A percentile compares a stretch with the other conserved stretches of the same genome.
Evolutionary conservation across 768 basidiomycete species (phyloP).

Genomic region (Suillus clintonianus): DNA sequence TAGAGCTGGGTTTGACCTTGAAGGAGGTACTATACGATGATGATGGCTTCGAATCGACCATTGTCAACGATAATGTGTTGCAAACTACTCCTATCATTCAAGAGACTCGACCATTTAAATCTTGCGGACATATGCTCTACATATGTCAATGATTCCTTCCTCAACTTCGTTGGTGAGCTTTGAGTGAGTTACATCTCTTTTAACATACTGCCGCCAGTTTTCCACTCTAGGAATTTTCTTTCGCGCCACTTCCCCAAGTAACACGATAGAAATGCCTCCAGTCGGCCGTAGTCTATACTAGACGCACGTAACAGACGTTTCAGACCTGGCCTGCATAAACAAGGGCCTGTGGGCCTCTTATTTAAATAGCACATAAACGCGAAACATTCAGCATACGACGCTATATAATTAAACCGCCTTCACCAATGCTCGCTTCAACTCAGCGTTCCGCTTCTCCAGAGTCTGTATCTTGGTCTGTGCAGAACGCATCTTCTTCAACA

Average conservation of each 20-base stretch:
- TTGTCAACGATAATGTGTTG: not conserved
- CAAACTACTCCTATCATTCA: not conserved
- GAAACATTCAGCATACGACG: not conserved
- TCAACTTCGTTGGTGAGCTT: not conserved
- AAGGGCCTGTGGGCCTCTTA: not conserved
- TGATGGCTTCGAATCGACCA: not conserved
- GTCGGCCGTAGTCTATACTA: not conserved
- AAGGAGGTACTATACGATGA: too few species aligned
- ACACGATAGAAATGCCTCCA: too few species aligned
- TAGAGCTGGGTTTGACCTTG: too few species aligned
- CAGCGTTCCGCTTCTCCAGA: slow-evolving; percentile 71
- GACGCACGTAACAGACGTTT: not conserved
- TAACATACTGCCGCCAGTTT: not conserved
- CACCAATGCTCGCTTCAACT: slow-evolving; percentile 61
- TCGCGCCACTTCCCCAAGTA: not conserved
- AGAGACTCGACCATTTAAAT: not conserved
- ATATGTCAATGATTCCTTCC: not conserved
- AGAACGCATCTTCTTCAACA: slow-evolving; percentile 74
- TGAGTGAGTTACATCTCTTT: not conserved
- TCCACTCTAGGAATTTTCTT: not conserved
- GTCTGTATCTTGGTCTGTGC: slow-evolving; percentile 67
- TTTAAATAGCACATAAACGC: not conserved
- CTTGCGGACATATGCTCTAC: not conserved
- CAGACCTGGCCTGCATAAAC: not conserved
- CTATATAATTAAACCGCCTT: slow-evolving; percentile 31